Evolutionary conservation across 2,329 filamentous ascomycete species (phyloP), one percentile per base, ranked within the genome.

Genomic region (Calonectria honghensis): DNA sequence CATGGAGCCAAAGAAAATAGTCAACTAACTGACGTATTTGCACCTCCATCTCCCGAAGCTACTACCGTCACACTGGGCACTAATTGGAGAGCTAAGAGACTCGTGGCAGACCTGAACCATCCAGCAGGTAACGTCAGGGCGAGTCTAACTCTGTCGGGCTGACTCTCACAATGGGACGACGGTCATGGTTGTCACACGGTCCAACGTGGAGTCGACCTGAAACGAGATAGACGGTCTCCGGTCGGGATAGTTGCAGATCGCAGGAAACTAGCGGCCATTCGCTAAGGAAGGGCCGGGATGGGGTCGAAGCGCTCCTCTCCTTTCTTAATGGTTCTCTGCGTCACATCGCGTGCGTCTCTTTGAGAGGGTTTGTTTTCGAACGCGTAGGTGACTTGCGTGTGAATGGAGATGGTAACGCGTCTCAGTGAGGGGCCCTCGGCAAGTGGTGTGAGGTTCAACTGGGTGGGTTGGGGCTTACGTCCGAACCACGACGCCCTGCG

Each of bases 161-260:
- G 45, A 69, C 48, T 31, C 24, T 73, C 66, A 59, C 59, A 54
- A 66, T 32, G 66, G 67, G 66, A 72, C 67, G 67, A 68, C 45
- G 59, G 66, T n/a, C 35, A 59, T 73, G 61, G 70, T 76, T 61
- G 72, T 76, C 72, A 70, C 77, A 80, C 73, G 73, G 73, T 73
- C 72, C 75, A 77, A 78, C 70, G 69, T 67, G 75, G 75, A 80
- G 72, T 68, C 70, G 68, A 79, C 79, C 79, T 80, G 79, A 80
- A 80, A 80, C 79, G 72, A 76, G 69, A 75, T 67, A 52, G 73
- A 79, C 71, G 73, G 73, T 68, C 73, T 78, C 73, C 39, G 68
- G 50, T 65, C 73, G 67, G 63, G 73, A 77, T 68, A 57, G 73
- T 61, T 52, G 73, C 70, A 75, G 72, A 76, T 78, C 69, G 57